Evolutionary conservation across 2,329 filamentous ascomycete genomes (phyloP), one percentile per base, ranked within the genome.

Genomic region (Leptoxyphium fumago): DNA sequence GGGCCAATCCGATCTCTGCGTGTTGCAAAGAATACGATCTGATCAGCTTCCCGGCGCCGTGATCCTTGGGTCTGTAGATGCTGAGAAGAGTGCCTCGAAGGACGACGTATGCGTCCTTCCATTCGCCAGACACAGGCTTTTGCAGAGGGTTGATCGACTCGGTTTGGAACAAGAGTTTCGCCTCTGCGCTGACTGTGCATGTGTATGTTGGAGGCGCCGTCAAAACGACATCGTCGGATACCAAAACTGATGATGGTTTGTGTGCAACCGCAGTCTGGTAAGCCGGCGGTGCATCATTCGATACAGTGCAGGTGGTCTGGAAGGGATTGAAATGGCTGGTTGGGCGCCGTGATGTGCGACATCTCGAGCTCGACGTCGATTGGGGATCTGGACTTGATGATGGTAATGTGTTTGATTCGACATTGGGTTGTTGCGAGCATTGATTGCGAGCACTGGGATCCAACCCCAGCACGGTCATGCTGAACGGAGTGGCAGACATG

Each of bases 1-100:
- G 73, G 9, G 83, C 82, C 48, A 86, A 74, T 10, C 82, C 82
- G 17, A 82, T 75, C 60, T 87, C 82, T 17, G 82, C 82, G 57
- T 86, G 79, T 50, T 84, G 73, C 40, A 87, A 68, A 43, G 77
- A 82, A 57, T 84, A 87, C n/a, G 72, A 74, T 57, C 70, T 75
- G 49, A 84, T 65, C 32, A 85, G 62, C 44, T 68, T 68, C 15
- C 74, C 74, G 62, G 80, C 50, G 69, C 72, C 47, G 57, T 61
- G 45, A 61, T 67, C 55, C 61, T 82, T 83, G 43, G 74, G 68
- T 42, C 73, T 70, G 63, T 84, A 71, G 26, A 87, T 64, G 55
- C 72, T 74, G 50, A 87, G 69, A 36, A 78, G 73, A 0, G 82
- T 86, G 9, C 82, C 82, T 52, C 75, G 73, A 26, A 87, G 67